These are phyloP conservation scores for Penicillium paneum DNA, from an alignment of 2,329 filamentous ascomycete genomes.

Conservation along the genomic window DNA sequence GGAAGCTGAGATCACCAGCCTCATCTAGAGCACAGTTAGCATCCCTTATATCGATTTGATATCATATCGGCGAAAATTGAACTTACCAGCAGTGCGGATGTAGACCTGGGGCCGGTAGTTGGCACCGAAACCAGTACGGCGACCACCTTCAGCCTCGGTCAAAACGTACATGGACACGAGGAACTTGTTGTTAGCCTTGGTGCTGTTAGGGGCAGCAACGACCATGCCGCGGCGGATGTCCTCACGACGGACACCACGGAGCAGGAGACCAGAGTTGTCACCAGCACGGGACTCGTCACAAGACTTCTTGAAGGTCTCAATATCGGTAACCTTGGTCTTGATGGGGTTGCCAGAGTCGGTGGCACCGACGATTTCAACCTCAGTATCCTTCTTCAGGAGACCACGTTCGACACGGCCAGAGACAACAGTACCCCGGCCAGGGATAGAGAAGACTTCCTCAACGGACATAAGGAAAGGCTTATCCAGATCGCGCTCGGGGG, in stretches of 20 bases:
- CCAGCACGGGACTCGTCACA: constrained; percentile 94
- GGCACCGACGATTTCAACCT: constrained; percentile 94
- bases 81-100: constrained; percentile 73
- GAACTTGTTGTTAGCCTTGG: constrained; percentile 88
- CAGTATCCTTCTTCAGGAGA: constrained; percentile 84
- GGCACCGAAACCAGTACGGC: constrained; percentile 90
- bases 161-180: constrained; percentile 94
- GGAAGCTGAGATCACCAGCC: constrained; percentile 76
- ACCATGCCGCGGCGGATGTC: constrained; percentile 96
- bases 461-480: constrained; percentile 99
- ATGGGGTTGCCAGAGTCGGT: constrained; percentile 62
- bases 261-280: constrained; percentile 95
- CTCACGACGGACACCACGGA: constrained; percentile 94
- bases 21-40: constrained; percentile 48
- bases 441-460: constrained; percentile 87
- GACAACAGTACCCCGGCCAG: constrained; percentile 92
- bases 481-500: constrained; percentile 86
- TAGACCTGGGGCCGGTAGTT: constrained; percentile 98
- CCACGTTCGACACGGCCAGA: constrained; percentile 98
- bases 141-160: constrained; percentile 95
- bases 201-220: constrained; percentile 73
- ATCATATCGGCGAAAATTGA: not conserved
- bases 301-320: constrained; percentile 99
- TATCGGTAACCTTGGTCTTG: constrained; percentile 99
- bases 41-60: constrained; percentile 30